Evolutionary conservation across 495 filamentous ascomycete species (phyloP).

Genomic region (Penicillium longicatenatum): DNA sequence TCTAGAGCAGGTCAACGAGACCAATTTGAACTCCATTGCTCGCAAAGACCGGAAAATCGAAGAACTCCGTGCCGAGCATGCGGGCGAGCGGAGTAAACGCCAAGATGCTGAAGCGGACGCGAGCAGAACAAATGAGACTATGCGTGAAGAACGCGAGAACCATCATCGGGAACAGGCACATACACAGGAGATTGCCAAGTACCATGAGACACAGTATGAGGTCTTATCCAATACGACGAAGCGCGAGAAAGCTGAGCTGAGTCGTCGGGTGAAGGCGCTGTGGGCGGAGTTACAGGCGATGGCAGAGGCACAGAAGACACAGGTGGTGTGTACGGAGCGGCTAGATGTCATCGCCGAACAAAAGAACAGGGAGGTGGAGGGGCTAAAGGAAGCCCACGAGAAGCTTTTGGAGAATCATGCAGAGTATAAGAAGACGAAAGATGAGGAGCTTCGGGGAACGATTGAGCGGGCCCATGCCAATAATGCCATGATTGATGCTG

Average conservation of each 20-base stretch:
- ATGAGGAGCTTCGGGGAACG: slow-evolving; percentile 57
- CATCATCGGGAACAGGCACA: slow-evolving; percentile 65
- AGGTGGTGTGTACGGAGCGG: slow-evolving; percentile 59
- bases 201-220: slow-evolving; percentile 64
- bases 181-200: slow-evolving; percentile 56
- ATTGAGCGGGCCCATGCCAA: slow-evolving; percentile 55
- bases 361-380: slow-evolving; percentile 65
- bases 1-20: slow-evolving; percentile 69
- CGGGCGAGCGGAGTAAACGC: slow-evolving; percentile 65
- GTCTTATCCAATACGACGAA: slow-evolving; percentile 63
- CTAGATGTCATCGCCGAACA: slow-evolving; percentile 68
- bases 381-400: slow-evolving; percentile 60
- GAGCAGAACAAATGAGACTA: slow-evolving; percentile 61
- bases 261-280: slow-evolving; percentile 35
- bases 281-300: slow-evolving; percentile 36
- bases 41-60: slow-evolving; percentile 82
- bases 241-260: slow-evolving; percentile 55
- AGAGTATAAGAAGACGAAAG: slow-evolving; percentile 64
- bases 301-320: slow-evolving; percentile 40
- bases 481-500: slow-evolving; percentile 55
- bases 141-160: slow-evolving; percentile 54
- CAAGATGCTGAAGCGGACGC: slow-evolving; percentile 63
- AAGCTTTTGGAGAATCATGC: slow-evolving; percentile 58
- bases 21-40: slow-evolving; percentile 68
- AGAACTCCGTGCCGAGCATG: slow-evolving; percentile 65